Conservation (phyloP, 768 basidiomycete genomes). For the Naematelia aurantialba region DNA sequence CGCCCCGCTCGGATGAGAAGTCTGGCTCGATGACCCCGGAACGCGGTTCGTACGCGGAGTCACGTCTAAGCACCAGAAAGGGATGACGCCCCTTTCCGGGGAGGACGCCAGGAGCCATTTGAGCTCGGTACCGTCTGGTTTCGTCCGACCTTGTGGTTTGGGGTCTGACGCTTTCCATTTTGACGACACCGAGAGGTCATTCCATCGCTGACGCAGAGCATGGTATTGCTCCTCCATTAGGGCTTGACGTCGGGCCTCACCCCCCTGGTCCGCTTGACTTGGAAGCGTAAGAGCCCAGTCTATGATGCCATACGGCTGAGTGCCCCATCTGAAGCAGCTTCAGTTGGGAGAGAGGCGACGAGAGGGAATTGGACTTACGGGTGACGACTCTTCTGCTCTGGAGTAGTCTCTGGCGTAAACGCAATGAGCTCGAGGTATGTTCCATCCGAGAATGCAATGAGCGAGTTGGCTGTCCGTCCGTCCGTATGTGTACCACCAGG, state of each 20-base stretch:
- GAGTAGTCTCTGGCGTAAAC: not conserved
- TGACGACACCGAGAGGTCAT: not conserved
- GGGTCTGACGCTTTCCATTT: not conserved
- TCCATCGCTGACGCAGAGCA: not conserved
- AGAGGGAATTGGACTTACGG: not conserved
- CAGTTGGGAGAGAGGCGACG: not conserved
- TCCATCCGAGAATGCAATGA: not conserved
- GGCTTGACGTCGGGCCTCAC: too few relatives aligned
- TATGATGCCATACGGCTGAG: not conserved
- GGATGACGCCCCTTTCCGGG: not conserved
- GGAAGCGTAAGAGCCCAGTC: not conserved
- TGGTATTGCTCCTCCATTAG: too few relatives aligned
- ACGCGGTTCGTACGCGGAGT: too few relatives aligned
- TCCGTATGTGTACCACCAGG: not conserved
- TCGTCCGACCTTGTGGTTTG: not conserved
- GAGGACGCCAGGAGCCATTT: not conserved
- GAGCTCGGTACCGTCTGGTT: not conserved
- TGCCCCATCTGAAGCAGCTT: not conserved
- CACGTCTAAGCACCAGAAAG: not conserved
- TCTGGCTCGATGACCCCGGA: not conserved
- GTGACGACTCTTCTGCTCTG: not conserved
- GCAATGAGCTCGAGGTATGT: not conserved
- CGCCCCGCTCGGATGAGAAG: not conserved
- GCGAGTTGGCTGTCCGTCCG: not conserved
- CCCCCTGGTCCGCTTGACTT: not conserved